Evolutionary conservation across 148 eudicot genomes (phyloP), one percentile per base, ranked within the genome.

Genomic region (Persicaria maculosa): DNA sequence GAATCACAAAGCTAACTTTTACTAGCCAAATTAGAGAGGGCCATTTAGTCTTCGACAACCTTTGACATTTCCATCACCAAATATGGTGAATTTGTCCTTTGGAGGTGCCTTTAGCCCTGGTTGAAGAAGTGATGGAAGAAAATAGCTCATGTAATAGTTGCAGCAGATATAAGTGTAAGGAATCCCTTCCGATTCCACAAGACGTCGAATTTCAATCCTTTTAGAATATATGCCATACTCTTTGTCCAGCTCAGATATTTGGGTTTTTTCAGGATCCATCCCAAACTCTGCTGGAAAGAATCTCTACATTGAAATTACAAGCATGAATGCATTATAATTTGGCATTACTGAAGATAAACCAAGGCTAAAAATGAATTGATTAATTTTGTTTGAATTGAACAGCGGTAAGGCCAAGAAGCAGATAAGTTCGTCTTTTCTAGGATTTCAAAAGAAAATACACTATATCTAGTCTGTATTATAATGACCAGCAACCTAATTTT

Each of bases 261-360:
- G 87, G 44, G 81, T 84, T 77, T 77, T 82, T 74, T 88, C 89
- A 55, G 90, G 86, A 87, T 94, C 98, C 64, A 59, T 6, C 61
- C 98, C 97, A 57, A 91, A 94, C 76, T 91, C 98, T 5, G 98
- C 86, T 64, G 98, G 97, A 58, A 91, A 68, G 78, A 91, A 88
- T 77, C 87, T 91, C 98, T 93, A 87, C 44, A 55, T 40, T 36
- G 16, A 65, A 9, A 65, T 68, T 31, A 65, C 7, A 65, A 5
- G 7, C 46, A 12, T 43, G n/a, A 48, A 12, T 48, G 8, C 12
- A 48, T 9, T 31, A 31, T 31, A 31, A 31, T 31, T 31, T 31
- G 40, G 40, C 40, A 31, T 31, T 31, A 31, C 40, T 3, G 1
- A 31, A 31, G 40, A 0, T 1, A 31, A 31, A 31, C 40, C 40